Base-by-base conservation (phyloP, 805 yeast genomes). In the Sungouiozyma ichnusensis region DNA sequence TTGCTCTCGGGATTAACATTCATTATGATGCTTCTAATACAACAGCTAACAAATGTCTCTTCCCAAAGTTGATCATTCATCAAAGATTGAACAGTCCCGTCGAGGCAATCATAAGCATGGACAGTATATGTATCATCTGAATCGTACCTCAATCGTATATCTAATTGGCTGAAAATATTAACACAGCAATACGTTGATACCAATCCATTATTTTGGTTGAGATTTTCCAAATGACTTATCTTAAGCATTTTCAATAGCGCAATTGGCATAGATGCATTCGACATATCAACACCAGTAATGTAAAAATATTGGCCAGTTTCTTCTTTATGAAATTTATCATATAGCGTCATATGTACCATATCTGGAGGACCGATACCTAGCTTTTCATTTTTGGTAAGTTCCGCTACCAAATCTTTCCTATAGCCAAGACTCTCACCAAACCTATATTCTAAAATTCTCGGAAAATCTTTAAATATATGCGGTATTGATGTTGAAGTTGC, bases 291-390 rank as follows among this genome's bases (percentile, higher is more conserved):
- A 3, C 79, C 79, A 1, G 69, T 65, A 20, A 69, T 55, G 46
- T 64, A 69, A 45, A 72, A 76, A 41, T 71, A 74, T 39, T 67
- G 68, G 1, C 81, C 76, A 13, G 65, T 62, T 44, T 76, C 81
- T 42, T 70, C 68, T 13, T 46, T 33, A 4, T 60, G 63, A 16
- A 65, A 58, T 37, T 68, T 62, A 37, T 73, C 70, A 43, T 64
- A 64, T 27, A 61, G 56, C n/a, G 73, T 62, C n/a, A 68, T 48
- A 50, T 71, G 53, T 38, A 53, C 76, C 44, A 83, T 64, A 60
- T 84, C 94, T 3, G 87, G 81, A 2, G 87, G 85, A 0, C 94
- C 94, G 17, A 81, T 54, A n/a, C 78, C 79, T 41, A 53, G 24
- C 17, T 44, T 47, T 19, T 48, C 57, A 17, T 41, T 31, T 3